A percentile compares a stretch with the other conserved stretches of the same genome.
These are phyloP conservation scores for Sordariomycetes sp. DNA, from an alignment of 2,329 filamentous ascomycete species.

Conservation along the genomic window DNA sequence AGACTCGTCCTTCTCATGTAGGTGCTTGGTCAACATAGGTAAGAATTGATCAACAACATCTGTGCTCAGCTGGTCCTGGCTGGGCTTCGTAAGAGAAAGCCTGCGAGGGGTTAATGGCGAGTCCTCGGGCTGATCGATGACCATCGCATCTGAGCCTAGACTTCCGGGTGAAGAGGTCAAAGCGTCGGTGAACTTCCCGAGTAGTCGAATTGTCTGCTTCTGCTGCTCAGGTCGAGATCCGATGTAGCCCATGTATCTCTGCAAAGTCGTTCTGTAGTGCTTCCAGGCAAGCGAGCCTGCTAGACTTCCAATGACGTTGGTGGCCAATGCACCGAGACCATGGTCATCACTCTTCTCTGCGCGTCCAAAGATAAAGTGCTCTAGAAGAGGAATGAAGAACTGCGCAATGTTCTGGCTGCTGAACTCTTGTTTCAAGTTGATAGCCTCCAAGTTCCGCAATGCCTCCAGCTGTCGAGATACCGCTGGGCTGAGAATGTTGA, in stretches of 20 bases:
- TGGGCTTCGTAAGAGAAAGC: constrained; percentile 59
- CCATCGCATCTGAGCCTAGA: constrained; percentile 36
- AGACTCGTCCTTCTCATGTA: constrained; percentile 90
- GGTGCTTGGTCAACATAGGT: constrained; percentile 70
- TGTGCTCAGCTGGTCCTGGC: constrained; percentile 54
- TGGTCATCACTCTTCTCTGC: constrained; percentile 68
- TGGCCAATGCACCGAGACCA: constrained; percentile 77
- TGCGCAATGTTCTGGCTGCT: constrained; percentile 72
- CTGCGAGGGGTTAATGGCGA: constrained; percentile 18
- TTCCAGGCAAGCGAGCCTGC: constrained; percentile 77
- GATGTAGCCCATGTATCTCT: constrained; percentile 76
- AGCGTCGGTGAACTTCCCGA: constrained; percentile 74
- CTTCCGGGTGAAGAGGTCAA: constrained; percentile 34
- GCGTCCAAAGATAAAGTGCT: constrained; percentile 87
- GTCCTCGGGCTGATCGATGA: constrained; percentile 24
- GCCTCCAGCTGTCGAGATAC: constrained; percentile 79
- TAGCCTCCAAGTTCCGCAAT: constrained; percentile 63
- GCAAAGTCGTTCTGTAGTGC: constrained; percentile 77
- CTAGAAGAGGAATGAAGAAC: constrained; percentile 82
- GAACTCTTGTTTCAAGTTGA: constrained; percentile 55
- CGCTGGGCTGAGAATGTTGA: constrained; percentile 84
- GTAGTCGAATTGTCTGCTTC: constrained; percentile 75
- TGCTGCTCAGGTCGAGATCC: constrained; percentile 72
- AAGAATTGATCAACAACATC: constrained; percentile 70
- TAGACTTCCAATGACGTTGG: constrained; percentile 68